Evolutionary conservation across 768 basidiomycete species (phyloP).

Genomic region (Neoboletus magnificus): DNA sequence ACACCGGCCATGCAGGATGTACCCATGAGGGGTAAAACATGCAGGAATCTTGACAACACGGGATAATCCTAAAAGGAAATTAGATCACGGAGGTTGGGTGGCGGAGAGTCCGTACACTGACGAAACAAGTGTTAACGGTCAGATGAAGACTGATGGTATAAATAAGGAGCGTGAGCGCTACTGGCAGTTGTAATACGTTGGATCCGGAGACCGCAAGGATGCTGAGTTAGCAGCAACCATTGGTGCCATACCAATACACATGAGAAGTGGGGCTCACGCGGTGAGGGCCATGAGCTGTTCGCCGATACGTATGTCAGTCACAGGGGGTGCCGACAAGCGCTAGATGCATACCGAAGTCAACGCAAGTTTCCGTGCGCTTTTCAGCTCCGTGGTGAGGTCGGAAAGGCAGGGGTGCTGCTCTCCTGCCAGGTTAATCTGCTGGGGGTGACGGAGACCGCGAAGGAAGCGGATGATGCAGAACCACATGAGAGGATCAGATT

Average conservation of each 20-base stretch:
- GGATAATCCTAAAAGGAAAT: constrained; percentile 1
- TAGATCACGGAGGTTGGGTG: not conserved
- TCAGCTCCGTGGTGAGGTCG: constrained; percentile 5
- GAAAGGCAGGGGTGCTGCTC: not conserved
- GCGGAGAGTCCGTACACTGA: constrained; percentile 1
- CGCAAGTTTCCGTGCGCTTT: constrained; percentile 12
- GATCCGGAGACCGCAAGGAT: constrained; percentile 12
- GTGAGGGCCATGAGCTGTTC: constrained; percentile 17
- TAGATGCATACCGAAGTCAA: constrained; percentile 13
- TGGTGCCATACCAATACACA: not conserved
- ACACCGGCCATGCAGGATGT: constrained; percentile 7
- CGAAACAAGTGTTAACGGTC: constrained; percentile 3
- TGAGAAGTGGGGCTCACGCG: constrained; percentile 6
- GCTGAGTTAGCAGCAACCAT: not conserved
- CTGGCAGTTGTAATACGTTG: not conserved
- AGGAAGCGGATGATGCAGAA: too few species aligned
- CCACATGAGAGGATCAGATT: too few species aligned
- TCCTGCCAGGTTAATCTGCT: not conserved
- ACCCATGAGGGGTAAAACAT: constrained; percentile 19
- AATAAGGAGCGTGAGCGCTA: constrained; percentile 16
- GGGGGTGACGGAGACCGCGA: too few species aligned
- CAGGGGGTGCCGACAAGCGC: not conserved
- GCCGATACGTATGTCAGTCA: not conserved
- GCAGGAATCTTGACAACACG: constrained; percentile 9
- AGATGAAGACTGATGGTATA: constrained; percentile 25